Conservation (phyloP, 1,139 yeast species). For the Komagataea norvegica region DNA sequence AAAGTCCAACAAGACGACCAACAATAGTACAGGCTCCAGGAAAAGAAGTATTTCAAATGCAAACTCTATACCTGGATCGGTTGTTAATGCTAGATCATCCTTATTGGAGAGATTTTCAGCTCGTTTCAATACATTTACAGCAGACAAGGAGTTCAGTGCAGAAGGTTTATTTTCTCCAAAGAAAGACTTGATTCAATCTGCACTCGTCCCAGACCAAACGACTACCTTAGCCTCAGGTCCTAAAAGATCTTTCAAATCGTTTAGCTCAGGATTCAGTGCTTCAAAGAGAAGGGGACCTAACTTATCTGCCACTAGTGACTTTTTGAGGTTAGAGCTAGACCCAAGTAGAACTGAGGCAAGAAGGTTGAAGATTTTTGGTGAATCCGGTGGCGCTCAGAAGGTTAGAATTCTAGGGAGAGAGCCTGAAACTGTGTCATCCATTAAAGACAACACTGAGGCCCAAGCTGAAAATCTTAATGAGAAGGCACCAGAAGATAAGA, state of each 20-base stretch:
- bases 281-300: conserved; percentile 16
- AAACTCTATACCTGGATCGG: conserved; percentile 14
- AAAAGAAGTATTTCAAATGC: conserved; percentile 24
- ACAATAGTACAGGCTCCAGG: conserved; percentile 13
- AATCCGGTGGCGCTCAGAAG: conserved; percentile 29
- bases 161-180: conserved; percentile 35
- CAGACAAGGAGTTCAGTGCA: conserved; percentile 26
- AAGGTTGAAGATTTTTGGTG: conserved; percentile 33
- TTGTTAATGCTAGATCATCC: conserved; percentile 24
- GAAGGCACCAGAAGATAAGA: conserved; percentile 2
- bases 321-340: conserved; percentile 32
- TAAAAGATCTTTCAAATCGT: conserved; percentile 13
- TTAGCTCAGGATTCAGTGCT: conserved; percentile 16
- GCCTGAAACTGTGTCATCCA: conserved; percentile 8
- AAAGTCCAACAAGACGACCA: conserved; percentile 15
- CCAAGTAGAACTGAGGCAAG: conserved; percentile 36
- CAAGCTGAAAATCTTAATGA: too few species aligned
- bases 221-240: conserved; percentile 6
- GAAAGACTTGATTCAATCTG: conserved; percentile 19
- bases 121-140: conserved; percentile 26
- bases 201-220: conserved; percentile 13
- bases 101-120: conserved; percentile 32
- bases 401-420: conserved; percentile 23
- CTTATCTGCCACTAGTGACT: conserved; percentile 18
- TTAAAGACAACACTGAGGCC: background rate